phyloP scores from a whole-genome alignment of 1,284 basidiomycete genomes.

The Cystobasidium slooffiae region DNA sequence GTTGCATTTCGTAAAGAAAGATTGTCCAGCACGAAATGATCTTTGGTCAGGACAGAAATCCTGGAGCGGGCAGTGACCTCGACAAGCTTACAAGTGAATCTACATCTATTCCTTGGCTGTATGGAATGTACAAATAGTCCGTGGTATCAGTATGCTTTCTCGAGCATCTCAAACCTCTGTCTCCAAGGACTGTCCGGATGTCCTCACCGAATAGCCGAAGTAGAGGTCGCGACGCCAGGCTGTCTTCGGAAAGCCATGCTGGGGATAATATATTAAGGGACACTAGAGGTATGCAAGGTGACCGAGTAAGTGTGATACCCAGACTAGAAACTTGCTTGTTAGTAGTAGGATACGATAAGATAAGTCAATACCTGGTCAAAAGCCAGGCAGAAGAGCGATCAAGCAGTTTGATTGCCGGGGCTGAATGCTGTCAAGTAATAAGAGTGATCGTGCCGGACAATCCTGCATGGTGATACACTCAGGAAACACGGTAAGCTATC shows the following conservation, averaged over 20 bases:
- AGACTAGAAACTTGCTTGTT: neutral
- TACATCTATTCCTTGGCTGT: constrained; percentile 56
- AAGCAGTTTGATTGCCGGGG: too few relatives aligned
- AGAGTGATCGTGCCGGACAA: too few relatives aligned
- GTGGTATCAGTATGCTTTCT: constrained; percentile 28
- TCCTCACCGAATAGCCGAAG: constrained; percentile 36
- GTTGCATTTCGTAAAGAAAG: neutral
- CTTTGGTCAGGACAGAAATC: neutral
- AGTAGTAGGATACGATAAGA: neutral
- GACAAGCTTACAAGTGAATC: constrained; percentile 51
- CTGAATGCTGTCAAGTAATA: too few relatives aligned
- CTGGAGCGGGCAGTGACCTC: constrained; percentile 40
- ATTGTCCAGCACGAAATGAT: neutral
- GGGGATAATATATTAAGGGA: too few relatives aligned
- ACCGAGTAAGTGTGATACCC: neutral
- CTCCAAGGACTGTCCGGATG: neutral
- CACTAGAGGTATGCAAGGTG: too few relatives aligned
- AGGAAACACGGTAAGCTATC: too few relatives aligned
- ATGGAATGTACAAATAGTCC: constrained; percentile 45
- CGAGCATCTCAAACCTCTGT: neutral
- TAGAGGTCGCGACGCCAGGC: constrained; percentile 37
- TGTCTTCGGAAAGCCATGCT: constrained; percentile 41
- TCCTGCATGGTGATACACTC: too few relatives aligned
- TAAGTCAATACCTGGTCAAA: neutral
- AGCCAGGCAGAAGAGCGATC: too few relatives aligned